phyloP scores from a whole-genome alignment of 306 rosid species.

The Quercus agrifolia region DNA sequence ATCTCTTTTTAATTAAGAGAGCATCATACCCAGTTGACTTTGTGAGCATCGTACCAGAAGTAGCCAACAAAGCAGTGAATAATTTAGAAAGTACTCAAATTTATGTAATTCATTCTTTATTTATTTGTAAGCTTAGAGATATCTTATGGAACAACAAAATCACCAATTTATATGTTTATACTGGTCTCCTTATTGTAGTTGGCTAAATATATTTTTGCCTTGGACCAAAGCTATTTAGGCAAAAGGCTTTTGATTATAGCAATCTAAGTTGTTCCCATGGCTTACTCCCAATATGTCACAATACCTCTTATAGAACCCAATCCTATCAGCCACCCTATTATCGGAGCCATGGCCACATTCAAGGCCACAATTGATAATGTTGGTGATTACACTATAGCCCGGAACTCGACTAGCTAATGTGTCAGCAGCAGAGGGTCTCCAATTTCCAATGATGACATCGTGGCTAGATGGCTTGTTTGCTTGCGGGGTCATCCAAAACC shows the following conservation, averaged over 20 bases:
- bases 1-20: too few relatives aligned
- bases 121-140: too few relatives aligned
- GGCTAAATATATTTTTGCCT: too few relatives aligned
- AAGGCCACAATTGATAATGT: conserved; percentile 36
- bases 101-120: too few relatives aligned
- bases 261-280: conserved; percentile 33
- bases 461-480: conserved; percentile 60
- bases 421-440: conserved; percentile 45
- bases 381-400: conserved; percentile 50
- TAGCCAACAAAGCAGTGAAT: too few relatives aligned
- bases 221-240: background rate
- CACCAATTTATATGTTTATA: too few relatives aligned
- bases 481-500: too few relatives aligned
- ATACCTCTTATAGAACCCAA: conserved; percentile 51
- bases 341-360: background rate
- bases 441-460: conserved; percentile 42
- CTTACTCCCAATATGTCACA: conserved; percentile 8
- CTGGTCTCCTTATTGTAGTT: too few relatives aligned
- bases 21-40: too few relatives aligned
- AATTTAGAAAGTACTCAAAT: too few relatives aligned
- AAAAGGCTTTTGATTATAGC: conserved; percentile 1
- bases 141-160: too few relatives aligned
- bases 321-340: conserved; percentile 28
- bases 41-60: too few relatives aligned
- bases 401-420: conserved; percentile 34